These are phyloP conservation scores for Gloeostereum incarnatum DNA, from an alignment of 768 basidiomycete genomes.

Conservation along the genomic window DNA sequence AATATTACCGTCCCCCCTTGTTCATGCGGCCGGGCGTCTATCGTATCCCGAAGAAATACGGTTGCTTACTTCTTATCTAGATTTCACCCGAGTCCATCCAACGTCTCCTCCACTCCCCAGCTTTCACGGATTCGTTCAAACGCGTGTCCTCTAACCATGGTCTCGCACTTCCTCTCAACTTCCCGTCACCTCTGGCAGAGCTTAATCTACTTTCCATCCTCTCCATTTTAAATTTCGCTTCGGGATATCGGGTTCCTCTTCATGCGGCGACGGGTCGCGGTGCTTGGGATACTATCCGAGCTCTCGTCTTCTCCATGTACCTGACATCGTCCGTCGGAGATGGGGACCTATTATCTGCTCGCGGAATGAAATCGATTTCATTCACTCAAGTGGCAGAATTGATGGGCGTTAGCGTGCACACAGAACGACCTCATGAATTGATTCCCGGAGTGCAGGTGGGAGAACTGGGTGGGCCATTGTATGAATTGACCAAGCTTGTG, in stretches of 20 bases:
- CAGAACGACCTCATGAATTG: constrained; percentile 60
- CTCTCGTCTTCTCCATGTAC: constrained; percentile 64
- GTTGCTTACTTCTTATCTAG: constrained; percentile 21
- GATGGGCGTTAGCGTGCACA: constrained; percentile 59
- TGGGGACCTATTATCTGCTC: constrained; percentile 55
- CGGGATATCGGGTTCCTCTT: constrained; percentile 69
- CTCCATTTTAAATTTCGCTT: constrained; percentile 75
- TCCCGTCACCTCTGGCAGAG: constrained; percentile 63
- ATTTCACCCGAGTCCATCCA: constrained; percentile 48
- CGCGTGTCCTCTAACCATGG: constrained; percentile 60
- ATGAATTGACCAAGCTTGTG: constrained; percentile 65
- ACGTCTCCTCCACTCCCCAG: constrained; percentile 52
- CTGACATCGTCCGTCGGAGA: constrained; percentile 50
- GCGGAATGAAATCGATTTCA: constrained; percentile 49
- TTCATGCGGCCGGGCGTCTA: no score
- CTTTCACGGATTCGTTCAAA: constrained; percentile 53
- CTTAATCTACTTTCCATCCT: constrained; percentile 76
- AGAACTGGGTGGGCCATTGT: constrained; percentile 64
- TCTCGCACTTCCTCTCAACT: constrained; percentile 69
- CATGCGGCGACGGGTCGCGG: constrained; percentile 68
- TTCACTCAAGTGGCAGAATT: constrained; percentile 59
- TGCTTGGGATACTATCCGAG: constrained; percentile 77
- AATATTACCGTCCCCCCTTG: no score
- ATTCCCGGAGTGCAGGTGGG: constrained; percentile 68
- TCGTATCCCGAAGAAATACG: no score